Base-by-base conservation (phyloP, 2,329 filamentous ascomycete genomes). In the Colletotrichum sidae region DNA sequence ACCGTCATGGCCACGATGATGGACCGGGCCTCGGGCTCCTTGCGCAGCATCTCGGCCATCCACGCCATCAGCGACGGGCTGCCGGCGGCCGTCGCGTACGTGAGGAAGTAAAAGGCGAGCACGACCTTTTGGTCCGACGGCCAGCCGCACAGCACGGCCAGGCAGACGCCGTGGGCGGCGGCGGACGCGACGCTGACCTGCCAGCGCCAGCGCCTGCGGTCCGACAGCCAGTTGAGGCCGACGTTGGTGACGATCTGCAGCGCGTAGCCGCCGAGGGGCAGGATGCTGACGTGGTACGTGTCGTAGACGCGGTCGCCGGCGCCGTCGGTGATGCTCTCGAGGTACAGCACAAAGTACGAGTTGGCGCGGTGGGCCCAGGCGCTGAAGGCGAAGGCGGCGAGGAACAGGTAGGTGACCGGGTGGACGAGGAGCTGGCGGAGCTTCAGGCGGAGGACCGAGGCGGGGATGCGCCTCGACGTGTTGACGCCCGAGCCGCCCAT, bases 181-280 rank as follows among this genome's bases (percentile, higher is more conserved):
- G 73, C 72, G 1, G 73, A 73, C 12, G 71, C 74, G 12, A 73
- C 70, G 47, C 73, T 76, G 34, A 79, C 72, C 62, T 79, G 77
- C 77, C 77, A 79, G 8, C 77, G 73, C 77, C 77, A 79, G 33
- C 72, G 73, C 65, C 78, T 79, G 73, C 73, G 74, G 59, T 79
- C 77, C 0, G 76, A 77, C 0, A 79, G 47, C 5, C 73, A 74
- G 54, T 78, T 79, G 11, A 79, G 67, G 1, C 71, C 71, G 11
- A 79, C 66, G 25, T 74, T 79, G 8, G 73, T 75, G 11, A 77
- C 65, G 10, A 79, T 79, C 57, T 77, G 73, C 33, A 76, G 57
- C 1, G 74, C 74, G 41, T 76, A 76, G 0, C 74, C 74, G 0
- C 74, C 73, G 0, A 76, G 49, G 0, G 74, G 74, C 2, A 76